These are phyloP conservation scores for Ustilago trichophora DNA, from an alignment of 1,284 basidiomycete genomes.

Conservation along the genomic window DNA sequence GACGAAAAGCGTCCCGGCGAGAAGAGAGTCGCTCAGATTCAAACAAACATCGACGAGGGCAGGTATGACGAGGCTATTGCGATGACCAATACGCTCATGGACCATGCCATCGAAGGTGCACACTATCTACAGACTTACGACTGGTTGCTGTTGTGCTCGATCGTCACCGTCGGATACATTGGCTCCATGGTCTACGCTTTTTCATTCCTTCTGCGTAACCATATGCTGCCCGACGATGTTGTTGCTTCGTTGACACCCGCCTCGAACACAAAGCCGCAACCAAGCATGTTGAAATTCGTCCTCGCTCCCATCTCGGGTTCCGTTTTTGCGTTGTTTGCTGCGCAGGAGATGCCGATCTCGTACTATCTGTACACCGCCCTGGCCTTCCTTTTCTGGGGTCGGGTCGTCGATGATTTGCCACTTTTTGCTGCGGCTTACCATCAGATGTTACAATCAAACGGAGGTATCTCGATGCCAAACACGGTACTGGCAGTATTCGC, in stretches of 20 bases:
- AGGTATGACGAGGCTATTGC: slow-evolving; percentile 71
- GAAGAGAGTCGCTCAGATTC: slow-evolving; percentile 66
- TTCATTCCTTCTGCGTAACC: slow-evolving; percentile 56
- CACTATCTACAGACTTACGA: slow-evolving; percentile 87
- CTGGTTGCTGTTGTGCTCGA: slow-evolving; percentile 75
- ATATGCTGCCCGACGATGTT: slow-evolving; percentile 30
- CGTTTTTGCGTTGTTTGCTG: slow-evolving; percentile 70
- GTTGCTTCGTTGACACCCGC: background rate
- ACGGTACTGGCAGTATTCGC: slow-evolving; percentile 4
- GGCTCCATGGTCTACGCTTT: slow-evolving; percentile 74
- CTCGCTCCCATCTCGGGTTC: slow-evolving; percentile 28
- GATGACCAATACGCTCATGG: slow-evolving; percentile 72
- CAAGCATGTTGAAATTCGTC: slow-evolving; percentile 13
- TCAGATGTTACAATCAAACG: background rate
- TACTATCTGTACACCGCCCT: slow-evolving; percentile 82
- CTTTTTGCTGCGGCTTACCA: slow-evolving; percentile 27
- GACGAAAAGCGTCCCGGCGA: slow-evolving; percentile 66
- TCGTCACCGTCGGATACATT: slow-evolving; percentile 78
- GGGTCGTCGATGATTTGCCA: slow-evolving; percentile 39
- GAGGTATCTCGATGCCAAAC: background rate
- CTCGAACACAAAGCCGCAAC: background rate
- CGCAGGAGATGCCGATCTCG: slow-evolving; percentile 76
- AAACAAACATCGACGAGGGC: slow-evolving; percentile 55
- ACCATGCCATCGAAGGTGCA: slow-evolving; percentile 74
- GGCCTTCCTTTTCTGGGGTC: slow-evolving; percentile 76